Percentiles rank a stretch among this genome's conserved stretches.
These are phyloP conservation scores for Suillus tomentosus DNA, from an alignment of 768 basidiomycete genomes.

Conservation along the genomic window DNA sequence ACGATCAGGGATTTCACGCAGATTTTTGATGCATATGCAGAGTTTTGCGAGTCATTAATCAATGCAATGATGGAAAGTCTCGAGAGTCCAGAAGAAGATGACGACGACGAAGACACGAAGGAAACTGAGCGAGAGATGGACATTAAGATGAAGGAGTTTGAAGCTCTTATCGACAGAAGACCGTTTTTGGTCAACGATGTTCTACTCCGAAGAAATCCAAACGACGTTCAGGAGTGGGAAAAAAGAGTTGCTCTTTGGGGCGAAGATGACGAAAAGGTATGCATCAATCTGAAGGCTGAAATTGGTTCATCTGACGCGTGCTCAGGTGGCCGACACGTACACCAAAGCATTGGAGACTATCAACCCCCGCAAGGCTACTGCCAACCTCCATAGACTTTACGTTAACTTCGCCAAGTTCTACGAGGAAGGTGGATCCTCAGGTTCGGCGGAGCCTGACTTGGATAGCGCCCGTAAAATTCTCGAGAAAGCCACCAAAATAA, in stretches of 20 bases:
- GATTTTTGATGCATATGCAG: slow-evolving; percentile 95
- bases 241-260: slow-evolving; percentile 94
- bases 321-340: slow-evolving; percentile 90
- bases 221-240: slow-evolving; percentile 99
- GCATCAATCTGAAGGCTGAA: slow-evolving; percentile 9
- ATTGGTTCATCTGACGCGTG: slow-evolving; percentile 10
- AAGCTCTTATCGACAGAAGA: slow-evolving; percentile 90
- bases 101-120: slow-evolving; percentile 74
- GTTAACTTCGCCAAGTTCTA: slow-evolving; percentile 98
- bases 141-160: slow-evolving; percentile 86
- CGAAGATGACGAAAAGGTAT: slow-evolving; percentile 89
- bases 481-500: slow-evolving; percentile 89
- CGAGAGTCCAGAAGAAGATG: slow-evolving; percentile 74
- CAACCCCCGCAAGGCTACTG: slow-evolving; percentile 84
- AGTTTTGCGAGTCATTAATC: slow-evolving; percentile 90
- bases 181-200: slow-evolving; percentile 98
- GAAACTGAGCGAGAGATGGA: slow-evolving; percentile 87
- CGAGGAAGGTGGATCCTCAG: slow-evolving; percentile 88
- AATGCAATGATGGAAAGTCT: slow-evolving; percentile 86
- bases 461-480: slow-evolving; percentile 89
- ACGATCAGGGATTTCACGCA: slow-evolving; percentile 97
- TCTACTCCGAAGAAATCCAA: slow-evolving; percentile 87
- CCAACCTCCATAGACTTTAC: slow-evolving; percentile 87
- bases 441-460: slow-evolving; percentile 78
- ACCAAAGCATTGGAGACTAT: slow-evolving; percentile 86